Evolutionary conservation across 2,329 filamentous ascomycete genomes (phyloP).

Genomic region (Ceratocystis huliohia): DNA sequence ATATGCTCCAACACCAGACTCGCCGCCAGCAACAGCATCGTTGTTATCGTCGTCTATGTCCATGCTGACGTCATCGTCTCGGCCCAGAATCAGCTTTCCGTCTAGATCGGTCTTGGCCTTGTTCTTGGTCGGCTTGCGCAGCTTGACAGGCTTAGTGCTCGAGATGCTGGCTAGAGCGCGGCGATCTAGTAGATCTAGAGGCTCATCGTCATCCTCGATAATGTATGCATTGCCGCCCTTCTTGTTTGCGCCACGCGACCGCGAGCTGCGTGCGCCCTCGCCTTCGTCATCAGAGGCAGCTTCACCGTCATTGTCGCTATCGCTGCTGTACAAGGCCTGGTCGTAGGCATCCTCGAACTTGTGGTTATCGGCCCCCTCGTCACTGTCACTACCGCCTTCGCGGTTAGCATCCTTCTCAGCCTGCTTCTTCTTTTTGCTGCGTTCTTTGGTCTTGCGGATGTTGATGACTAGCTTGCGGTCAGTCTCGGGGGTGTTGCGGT

Average conservation of each 20-base stretch:
- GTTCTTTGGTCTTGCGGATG: slow-evolving; percentile 88
- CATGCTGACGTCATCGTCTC: slow-evolving; percentile 45
- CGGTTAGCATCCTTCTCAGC: slow-evolving; percentile 40
- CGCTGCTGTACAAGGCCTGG: slow-evolving; percentile 83
- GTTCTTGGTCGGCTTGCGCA: slow-evolving; percentile 42
- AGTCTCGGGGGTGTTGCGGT: slow-evolving; percentile 67
- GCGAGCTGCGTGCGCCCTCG: slow-evolving; percentile 23
- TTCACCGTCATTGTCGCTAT: slow-evolving; percentile 44
- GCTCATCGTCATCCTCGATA: slow-evolving; percentile 86
- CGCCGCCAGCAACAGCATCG: slow-evolving; percentile 38
- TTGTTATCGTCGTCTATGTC: slow-evolving; percentile 44
- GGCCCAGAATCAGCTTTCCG: slow-evolving; percentile 66
- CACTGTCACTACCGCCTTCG: slow-evolving; percentile 23
- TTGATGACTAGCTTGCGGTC: slow-evolving; percentile 86
- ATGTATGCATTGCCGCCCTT: slow-evolving; percentile 69
- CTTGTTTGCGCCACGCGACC: slow-evolving; percentile 28
- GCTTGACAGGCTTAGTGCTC: slow-evolving; percentile 65
- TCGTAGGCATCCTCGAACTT: slow-evolving; percentile 89
- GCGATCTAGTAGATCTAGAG: slow-evolving; percentile 82
- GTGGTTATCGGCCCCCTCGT: slow-evolving; percentile 32
- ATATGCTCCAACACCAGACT: slow-evolving; percentile 53
- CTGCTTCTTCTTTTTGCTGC: slow-evolving; percentile 80
- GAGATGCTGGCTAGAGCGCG: slow-evolving; percentile 87
- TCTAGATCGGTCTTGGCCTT: slow-evolving; percentile 62
- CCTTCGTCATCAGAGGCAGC: slow-evolving; percentile 44